phyloP scores from a whole-genome alignment of 2,329 filamentous ascomycete genomes.

The Xylariaceae sp. region DNA sequence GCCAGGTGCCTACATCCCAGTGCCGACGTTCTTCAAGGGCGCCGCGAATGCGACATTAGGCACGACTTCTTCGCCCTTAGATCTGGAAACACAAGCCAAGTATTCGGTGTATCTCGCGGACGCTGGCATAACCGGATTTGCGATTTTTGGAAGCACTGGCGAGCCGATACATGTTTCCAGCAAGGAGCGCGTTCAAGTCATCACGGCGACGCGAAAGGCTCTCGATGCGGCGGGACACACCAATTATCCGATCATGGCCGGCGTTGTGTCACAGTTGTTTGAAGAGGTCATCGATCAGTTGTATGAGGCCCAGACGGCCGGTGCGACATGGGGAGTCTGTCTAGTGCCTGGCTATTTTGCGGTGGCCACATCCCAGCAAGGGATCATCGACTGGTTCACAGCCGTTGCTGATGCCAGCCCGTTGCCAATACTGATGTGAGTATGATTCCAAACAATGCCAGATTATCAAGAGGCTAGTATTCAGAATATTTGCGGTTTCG shows the following conservation, averaged over 20 bases:
- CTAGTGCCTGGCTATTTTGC: constrained; percentile 65
- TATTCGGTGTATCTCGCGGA: constrained; percentile 59
- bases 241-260: constrained; percentile 55
- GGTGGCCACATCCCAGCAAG: constrained; percentile 52
- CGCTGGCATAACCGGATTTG: constrained; percentile 57
- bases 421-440: constrained; percentile 58
- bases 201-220: constrained; percentile 52
- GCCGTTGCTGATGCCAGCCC: constrained; percentile 56
- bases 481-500: too few species aligned
- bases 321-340: constrained; percentile 59
- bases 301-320: constrained; percentile 47
- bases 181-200: constrained; percentile 52
- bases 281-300: constrained; percentile 44
- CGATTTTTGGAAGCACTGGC: constrained; percentile 61
- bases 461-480: too few species aligned
- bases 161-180: constrained; percentile 59
- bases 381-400: constrained; percentile 58
- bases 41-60: constrained; percentile 37
- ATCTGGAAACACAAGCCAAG: constrained; percentile 53
- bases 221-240: constrained; percentile 53
- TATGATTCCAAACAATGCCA: constrained; percentile 3
- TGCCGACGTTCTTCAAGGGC: constrained; percentile 58
- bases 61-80: constrained; percentile 47
- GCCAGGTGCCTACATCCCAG: constrained; percentile 55
- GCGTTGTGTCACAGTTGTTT: constrained; percentile 20